phyloP scores from a whole-genome alignment of 257 asterid species.

The Nicotiana attenuata region DNA sequence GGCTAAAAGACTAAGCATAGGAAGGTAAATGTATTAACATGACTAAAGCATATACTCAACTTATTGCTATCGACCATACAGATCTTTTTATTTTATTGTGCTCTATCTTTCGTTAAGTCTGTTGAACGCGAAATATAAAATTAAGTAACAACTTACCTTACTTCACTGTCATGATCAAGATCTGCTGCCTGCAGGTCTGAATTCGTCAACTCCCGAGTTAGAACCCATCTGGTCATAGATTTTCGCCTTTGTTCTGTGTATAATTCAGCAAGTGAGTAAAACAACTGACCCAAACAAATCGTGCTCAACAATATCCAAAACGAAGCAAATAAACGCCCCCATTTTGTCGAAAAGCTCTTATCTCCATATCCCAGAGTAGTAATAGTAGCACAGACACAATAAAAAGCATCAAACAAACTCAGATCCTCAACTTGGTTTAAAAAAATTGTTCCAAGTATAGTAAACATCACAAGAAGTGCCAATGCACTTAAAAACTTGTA shows the following conservation, averaged over 20 bases:
- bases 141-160: conserved; percentile 34
- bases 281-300: conserved; percentile 66
- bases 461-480: conserved; percentile 31
- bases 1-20: neutral
- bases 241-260: conserved; percentile 58
- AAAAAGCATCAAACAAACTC: conserved; percentile 60
- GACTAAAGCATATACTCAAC: neutral
- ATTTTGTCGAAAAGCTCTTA: conserved; percentile 62
- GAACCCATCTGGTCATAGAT: conserved; percentile 49
- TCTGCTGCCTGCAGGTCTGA: conserved; percentile 84
- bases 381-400: conserved; percentile 69
- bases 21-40: neutral
- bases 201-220: conserved; percentile 51
- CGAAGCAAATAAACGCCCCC: conserved; percentile 69
- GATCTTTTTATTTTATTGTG: neutral
- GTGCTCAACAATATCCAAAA: conserved; percentile 76
- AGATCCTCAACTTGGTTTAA: conserved; percentile 42
- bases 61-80: neutral
- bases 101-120: neutral
- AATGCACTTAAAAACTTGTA: conserved; percentile 44
- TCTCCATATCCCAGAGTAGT: conserved; percentile 91
- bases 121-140: neutral
- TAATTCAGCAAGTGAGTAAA: conserved; percentile 54
- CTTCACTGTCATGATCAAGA: conserved; percentile 61
- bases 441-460: conserved; percentile 42